Evolutionary conservation across 2,329 filamentous ascomycete genomes (phyloP).

Genomic region (Truncatella angustata): DNA sequence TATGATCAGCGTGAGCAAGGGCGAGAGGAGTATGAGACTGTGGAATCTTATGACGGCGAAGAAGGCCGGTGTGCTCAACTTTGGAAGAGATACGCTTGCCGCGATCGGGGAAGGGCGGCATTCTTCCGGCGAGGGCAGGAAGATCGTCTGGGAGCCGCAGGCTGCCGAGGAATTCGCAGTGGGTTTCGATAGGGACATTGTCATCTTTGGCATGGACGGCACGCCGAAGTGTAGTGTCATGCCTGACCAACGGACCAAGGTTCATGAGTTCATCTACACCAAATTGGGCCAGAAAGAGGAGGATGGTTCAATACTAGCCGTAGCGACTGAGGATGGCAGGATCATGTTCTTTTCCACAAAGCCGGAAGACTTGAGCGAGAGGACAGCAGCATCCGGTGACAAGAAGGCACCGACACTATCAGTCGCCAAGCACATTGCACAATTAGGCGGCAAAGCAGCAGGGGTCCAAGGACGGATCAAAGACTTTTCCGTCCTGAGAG

Average conservation of each 20-base stretch:
- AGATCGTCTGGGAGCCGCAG: slow-evolving; percentile 71
- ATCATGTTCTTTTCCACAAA: slow-evolving; percentile 79
- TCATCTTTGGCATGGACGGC: slow-evolving; percentile 87
- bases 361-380: slow-evolving; percentile 40
- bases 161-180: slow-evolving; percentile 80
- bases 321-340: slow-evolving; percentile 88
- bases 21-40: slow-evolving; percentile 86
- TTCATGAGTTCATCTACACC: slow-evolving; percentile 80
- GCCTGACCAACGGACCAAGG: slow-evolving; percentile 68
- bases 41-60: slow-evolving; percentile 98
- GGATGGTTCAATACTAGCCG: slow-evolving; percentile 60
- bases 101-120: slow-evolving; percentile 75
- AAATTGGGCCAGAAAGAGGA: slow-evolving; percentile 48
- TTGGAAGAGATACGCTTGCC: slow-evolving; percentile 68
- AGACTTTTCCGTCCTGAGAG: slow-evolving; percentile 70
- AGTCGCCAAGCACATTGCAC: slow-evolving; percentile 67
- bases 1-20: slow-evolving; percentile 88
- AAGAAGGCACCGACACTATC: slow-evolving; percentile 42
- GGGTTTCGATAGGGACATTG: slow-evolving; percentile 79
- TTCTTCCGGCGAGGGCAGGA: slow-evolving; percentile 77
- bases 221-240: slow-evolving; percentile 73
- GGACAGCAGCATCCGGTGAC: slow-evolving; percentile 36
- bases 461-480: slow-evolving; percentile 76
- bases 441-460: slow-evolving; percentile 71
- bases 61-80: slow-evolving; percentile 90